A percentile compares a stretch with the other conserved stretches of the same genome.
Evolutionary conservation across 352 stramenopile species (phyloP).

Genomic region (Phytophthora idaei): DNA sequence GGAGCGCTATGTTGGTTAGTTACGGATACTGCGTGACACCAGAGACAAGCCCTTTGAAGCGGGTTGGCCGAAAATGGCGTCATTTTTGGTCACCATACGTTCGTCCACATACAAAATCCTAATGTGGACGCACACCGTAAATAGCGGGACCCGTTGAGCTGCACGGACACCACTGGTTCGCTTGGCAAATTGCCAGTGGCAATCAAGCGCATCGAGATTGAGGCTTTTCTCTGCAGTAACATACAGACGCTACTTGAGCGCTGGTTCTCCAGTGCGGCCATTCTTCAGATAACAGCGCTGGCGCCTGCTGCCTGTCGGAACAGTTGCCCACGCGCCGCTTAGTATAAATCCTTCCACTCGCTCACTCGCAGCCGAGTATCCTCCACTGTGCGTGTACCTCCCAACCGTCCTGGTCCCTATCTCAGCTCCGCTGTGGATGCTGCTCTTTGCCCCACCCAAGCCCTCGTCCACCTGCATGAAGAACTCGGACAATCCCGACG

Average conservation of each 20-base stretch:
- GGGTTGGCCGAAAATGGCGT: conserved; percentile 20
- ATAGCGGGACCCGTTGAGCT: conserved; percentile 22
- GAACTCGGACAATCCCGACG: conserved; percentile 25
- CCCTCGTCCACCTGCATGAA: conserved; percentile 37
- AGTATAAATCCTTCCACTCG: conserved; percentile 25
- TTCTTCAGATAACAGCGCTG: conserved; percentile 35
- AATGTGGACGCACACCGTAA: conserved; percentile 12
- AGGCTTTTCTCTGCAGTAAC: conserved; percentile 28
- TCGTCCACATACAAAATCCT: conserved; percentile 23
- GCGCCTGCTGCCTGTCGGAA: conserved; percentile 12
- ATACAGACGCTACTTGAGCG: conserved; percentile 34
- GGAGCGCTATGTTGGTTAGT: conserved; percentile 15
- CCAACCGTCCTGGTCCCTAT: conserved; percentile 30
- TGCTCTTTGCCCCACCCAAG: conserved; percentile 24
- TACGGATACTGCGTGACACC: conserved; percentile 1
- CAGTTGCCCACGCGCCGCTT: conserved; percentile 10
- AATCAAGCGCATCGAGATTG: conserved; percentile 6
- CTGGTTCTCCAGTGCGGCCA: conserved; percentile 14
- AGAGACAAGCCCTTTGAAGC: conserved; percentile 23
- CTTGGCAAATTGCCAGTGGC: conserved; percentile 15
- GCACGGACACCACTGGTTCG: conserved; percentile 21
- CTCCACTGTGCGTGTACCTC: conserved; percentile 5
- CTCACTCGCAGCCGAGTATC: conserved; percentile 24
- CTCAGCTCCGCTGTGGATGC: conserved; percentile 37
- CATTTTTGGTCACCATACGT: conserved; percentile 31